Percentiles rank a stretch among this genome's conserved stretches.
These are phyloP conservation scores for Beauveria pseudobassiana DNA, from an alignment of 2,329 filamentous ascomycete species.

Conservation along the genomic window DNA sequence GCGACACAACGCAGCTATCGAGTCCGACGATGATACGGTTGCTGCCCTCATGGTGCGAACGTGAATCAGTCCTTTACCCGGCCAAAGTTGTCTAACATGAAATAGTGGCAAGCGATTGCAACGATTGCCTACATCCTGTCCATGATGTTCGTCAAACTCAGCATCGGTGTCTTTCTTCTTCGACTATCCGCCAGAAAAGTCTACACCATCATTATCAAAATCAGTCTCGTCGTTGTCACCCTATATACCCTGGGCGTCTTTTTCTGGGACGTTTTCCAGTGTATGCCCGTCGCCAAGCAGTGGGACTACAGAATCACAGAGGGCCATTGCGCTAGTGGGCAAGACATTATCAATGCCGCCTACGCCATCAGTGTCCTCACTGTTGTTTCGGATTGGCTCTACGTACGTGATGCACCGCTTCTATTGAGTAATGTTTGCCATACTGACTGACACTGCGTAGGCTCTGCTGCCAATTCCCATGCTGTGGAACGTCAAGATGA, in stretches of 20 bases:
- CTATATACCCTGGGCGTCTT: slow-evolving; percentile 41
- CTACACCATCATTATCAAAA: slow-evolving; percentile 41
- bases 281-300: slow-evolving; percentile 40
- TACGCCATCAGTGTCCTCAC: slow-evolving; percentile 46
- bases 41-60: slow-evolving; percentile 36
- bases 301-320: slow-evolving; percentile 44
- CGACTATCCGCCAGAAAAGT: slow-evolving; percentile 36
- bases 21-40: slow-evolving; percentile 30
- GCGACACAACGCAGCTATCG: slow-evolving; percentile 38
- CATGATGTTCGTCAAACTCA: slow-evolving; percentile 52
- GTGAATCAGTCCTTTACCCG: background rate
- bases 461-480: slow-evolving; percentile 46
- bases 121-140: slow-evolving; percentile 42
- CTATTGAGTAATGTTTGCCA: background rate
- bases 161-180: slow-evolving; percentile 46
- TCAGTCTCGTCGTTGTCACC: slow-evolving; percentile 37
- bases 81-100: background rate
- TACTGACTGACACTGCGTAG: slow-evolving; percentile 17
- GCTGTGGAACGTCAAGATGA: slow-evolving; percentile 49
- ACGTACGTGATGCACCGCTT: slow-evolving; percentile 25
- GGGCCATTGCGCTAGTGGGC: slow-evolving; percentile 34
- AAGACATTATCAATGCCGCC: slow-evolving; percentile 39
- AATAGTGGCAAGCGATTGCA: slow-evolving; percentile 43
- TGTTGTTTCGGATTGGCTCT: slow-evolving; percentile 47
- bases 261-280: slow-evolving; percentile 47